These are phyloP conservation scores for Ganoderma resinaceum DNA, from an alignment of 1,284 basidiomycete genomes.

Conservation along the genomic window DNA sequence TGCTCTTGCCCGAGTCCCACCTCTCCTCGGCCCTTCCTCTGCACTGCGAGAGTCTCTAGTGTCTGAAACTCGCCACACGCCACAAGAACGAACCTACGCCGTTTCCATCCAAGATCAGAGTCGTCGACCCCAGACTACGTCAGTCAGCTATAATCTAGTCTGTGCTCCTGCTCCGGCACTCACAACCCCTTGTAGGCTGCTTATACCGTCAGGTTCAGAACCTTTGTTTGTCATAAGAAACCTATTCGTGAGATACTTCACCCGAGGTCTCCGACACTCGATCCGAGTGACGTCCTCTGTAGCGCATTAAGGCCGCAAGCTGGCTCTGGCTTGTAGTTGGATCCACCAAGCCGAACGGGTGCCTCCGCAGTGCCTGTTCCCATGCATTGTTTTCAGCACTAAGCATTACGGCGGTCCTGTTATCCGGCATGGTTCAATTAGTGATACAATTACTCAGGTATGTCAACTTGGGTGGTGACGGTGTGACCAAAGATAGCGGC, in stretches of 20 bases:
- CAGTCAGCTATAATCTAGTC: neutral
- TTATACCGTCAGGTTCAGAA: neutral
- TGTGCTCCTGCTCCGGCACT: neutral
- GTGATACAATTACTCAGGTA: neutral
- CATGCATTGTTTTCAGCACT: neutral
- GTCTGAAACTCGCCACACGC: neutral
- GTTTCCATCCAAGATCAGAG: neutral
- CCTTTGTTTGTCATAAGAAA: neutral
- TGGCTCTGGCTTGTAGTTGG: neutral
- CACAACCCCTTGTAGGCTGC: neutral
- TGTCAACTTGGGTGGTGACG: neutral
- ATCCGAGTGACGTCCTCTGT: neutral
- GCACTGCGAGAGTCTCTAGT: neutral
- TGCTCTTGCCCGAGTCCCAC: neutral
- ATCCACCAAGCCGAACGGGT: neutral
- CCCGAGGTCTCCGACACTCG: neutral
- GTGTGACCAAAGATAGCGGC: neutral
- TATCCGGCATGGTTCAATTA: neutral
- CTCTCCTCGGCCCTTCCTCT: neutral
- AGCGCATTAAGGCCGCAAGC: neutral
- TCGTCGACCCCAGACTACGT: neutral
- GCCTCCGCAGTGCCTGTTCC: neutral
- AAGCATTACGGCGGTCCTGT: neutral
- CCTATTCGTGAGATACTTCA: slow-evolving; percentile 1
- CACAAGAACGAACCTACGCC: slow-evolving; percentile 2